Percentiles rank a stretch among this genome's conserved stretches.
phyloP scores from a whole-genome alignment of 805 yeast genomes.

The Schwanniomyces vanrijiae region DNA sequence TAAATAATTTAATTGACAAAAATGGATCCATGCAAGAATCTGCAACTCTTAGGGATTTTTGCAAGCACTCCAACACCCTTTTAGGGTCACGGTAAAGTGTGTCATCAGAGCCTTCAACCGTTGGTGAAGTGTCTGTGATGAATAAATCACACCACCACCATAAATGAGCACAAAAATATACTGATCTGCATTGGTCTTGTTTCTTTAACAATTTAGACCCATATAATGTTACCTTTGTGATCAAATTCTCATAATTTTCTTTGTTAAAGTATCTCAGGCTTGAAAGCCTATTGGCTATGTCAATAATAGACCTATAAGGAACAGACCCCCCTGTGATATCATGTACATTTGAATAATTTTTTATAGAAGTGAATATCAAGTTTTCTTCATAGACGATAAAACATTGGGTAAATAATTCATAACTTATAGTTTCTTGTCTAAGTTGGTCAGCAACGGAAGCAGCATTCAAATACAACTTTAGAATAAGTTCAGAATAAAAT shows the following conservation, averaged over 20 bases:
- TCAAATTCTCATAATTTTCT: slow-evolving; percentile 78
- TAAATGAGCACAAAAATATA: slow-evolving; percentile 81
- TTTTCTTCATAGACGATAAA: slow-evolving; percentile 78
- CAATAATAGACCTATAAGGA: slow-evolving; percentile 49
- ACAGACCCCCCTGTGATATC: slow-evolving; percentile 46
- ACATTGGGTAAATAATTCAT: slow-evolving; percentile 87
- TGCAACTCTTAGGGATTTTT: slow-evolving; percentile 83
- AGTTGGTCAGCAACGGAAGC: slow-evolving; percentile 83
- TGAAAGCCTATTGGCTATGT: slow-evolving; percentile 47
- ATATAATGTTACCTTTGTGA: slow-evolving; percentile 81
- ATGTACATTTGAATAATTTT: slow-evolving; percentile 28
- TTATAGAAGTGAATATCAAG: slow-evolving; percentile 25
- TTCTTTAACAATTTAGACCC: slow-evolving; percentile 87
- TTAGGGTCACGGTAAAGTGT: slow-evolving; percentile 50
- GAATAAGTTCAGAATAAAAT: slow-evolving; percentile 29
- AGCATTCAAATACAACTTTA: slow-evolving; percentile 59
- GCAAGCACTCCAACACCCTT: slow-evolving; percentile 87
- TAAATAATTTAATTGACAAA: slow-evolving; percentile 76
- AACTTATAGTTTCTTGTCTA: slow-evolving; percentile 66
- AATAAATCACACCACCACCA: slow-evolving; percentile 84
- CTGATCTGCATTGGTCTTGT: slow-evolving; percentile 93
- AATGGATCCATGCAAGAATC: slow-evolving; percentile 87
- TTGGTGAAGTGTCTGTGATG: slow-evolving; percentile 27
- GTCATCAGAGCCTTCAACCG: slow-evolving; percentile 41
- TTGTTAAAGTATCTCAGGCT: slow-evolving; percentile 45